These are phyloP conservation scores for Exophiala calicioides DNA, from an alignment of 2,329 filamentous ascomycete genomes.

Conservation along the genomic window DNA sequence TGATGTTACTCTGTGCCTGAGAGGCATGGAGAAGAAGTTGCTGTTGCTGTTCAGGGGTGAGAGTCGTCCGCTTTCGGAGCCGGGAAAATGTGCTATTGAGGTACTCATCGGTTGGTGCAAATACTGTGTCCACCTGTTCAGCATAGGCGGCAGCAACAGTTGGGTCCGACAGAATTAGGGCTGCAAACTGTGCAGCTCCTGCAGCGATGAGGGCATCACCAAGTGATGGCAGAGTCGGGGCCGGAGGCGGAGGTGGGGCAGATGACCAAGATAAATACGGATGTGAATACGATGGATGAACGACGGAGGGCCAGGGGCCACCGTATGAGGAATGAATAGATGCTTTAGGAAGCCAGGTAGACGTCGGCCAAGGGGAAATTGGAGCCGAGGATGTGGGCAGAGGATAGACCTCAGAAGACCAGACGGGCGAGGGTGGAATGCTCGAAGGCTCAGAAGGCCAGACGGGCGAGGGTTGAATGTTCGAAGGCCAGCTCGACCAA, in stretches of 20 bases:
- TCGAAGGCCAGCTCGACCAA: slow-evolving; percentile 1
- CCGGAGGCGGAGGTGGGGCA: neutral
- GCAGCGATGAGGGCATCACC: slow-evolving; percentile 8
- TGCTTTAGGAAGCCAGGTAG: neutral
- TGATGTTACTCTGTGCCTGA: slow-evolving; percentile 9
- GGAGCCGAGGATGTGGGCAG: neutral
- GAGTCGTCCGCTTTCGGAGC: slow-evolving; percentile 2
- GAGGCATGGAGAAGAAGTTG: slow-evolving; percentile 7
- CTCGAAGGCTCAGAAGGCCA: neutral
- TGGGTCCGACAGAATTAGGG: slow-evolving; percentile 7
- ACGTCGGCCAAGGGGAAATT: too few relatives aligned
- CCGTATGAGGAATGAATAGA: neutral
- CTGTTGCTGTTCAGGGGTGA: slow-evolving; percentile 9
- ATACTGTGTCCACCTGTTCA: neutral
- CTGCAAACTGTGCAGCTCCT: slow-evolving; percentile 7
- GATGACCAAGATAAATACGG: neutral
- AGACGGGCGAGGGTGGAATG: neutral
- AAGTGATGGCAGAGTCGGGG: slow-evolving; percentile 3
- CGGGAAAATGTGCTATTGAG: neutral
- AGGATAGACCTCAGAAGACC: neutral
- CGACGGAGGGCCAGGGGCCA: neutral
- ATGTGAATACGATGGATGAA: too few relatives aligned
- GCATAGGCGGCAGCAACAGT: slow-evolving; percentile 5
- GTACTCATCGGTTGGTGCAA: slow-evolving; percentile 9
- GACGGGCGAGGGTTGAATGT: neutral